A percentile compares a stretch with the other conserved stretches of the same genome.
phyloP scores from a whole-genome alignment of 225 moss, liverwort and hornwort genomes.

The Straminergon stramineum region DNA sequence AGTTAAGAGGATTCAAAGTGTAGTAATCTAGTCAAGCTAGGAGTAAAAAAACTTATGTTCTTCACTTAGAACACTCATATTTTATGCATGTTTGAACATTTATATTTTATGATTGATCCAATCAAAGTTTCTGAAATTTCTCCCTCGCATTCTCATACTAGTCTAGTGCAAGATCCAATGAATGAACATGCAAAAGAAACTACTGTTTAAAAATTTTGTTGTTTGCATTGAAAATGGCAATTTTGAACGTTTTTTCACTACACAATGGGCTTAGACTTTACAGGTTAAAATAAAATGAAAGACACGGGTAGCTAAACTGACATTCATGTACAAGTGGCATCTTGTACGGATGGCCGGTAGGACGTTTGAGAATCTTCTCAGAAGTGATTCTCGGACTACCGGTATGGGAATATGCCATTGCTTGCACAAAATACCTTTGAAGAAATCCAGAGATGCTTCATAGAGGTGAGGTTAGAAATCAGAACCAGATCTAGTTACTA shows the following conservation, averaged over 20 bases:
- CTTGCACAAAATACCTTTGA: background rate
- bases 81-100: too few relatives aligned
- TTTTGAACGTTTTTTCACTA: rapidly evolving
- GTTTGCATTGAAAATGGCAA: background rate
- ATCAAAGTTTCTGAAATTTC: too few relatives aligned
- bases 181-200: too few relatives aligned
- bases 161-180: rapidly evolving
- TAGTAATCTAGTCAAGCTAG: background rate
- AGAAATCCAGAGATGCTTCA: background rate
- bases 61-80: too few relatives aligned
- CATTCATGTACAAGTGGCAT: background rate
- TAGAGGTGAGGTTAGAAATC: background rate
- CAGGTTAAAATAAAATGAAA: background rate
- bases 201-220: background rate
- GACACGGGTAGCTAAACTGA: too few relatives aligned
- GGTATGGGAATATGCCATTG: background rate
- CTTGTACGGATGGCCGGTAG: background rate
- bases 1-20: background rate
- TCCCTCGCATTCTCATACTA: too few relatives aligned
- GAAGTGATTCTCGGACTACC: background rate
- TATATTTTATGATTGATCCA: too few relatives aligned
- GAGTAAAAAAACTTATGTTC: background rate
- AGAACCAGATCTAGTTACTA: background rate
- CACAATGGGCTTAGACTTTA: too few relatives aligned
- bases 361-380: background rate